These are phyloP conservation scores for Cercophora samala DNA, from an alignment of 495 filamentous ascomycete genomes.

Conservation along the genomic window DNA sequence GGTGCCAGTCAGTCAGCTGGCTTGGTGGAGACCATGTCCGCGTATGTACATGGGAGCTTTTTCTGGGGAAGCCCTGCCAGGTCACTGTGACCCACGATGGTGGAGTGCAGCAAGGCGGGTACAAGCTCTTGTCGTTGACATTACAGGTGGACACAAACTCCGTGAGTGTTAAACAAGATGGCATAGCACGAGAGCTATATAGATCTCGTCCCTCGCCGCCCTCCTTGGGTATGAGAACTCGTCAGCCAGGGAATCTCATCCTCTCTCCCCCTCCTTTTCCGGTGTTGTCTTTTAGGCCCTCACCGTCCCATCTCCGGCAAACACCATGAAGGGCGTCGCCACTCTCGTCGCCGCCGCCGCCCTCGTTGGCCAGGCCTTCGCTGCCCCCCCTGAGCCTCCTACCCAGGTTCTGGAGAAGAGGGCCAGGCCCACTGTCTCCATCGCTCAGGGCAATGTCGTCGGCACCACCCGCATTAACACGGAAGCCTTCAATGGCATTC, in stretches of 20 bases:
- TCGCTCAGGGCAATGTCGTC: conserved; percentile 50
- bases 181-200: conserved; percentile 8
- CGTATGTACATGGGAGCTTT: conserved; percentile 1
- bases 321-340: conserved; percentile 33
- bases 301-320: background rate
- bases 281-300: background rate
- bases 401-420: conserved; percentile 36
- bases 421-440: conserved; percentile 46
- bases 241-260: conserved; percentile 12
- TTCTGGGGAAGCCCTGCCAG: conserved; percentile 4
- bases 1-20: conserved; percentile 26
- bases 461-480: conserved; percentile 33
- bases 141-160: background rate
- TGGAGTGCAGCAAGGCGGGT: background rate
- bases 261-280: conserved; percentile 1
- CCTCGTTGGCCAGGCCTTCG: conserved; percentile 27
- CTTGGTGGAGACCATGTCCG: background rate
- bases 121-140: conserved; percentile 8
- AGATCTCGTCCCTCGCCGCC: conserved; percentile 1
- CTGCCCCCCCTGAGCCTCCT: conserved; percentile 34
- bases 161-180: background rate
- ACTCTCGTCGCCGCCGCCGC: conserved; percentile 23
- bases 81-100: background rate
- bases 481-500: conserved; percentile 50
- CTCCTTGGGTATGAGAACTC: background rate